Evolutionary conservation across 208 protist genomes (phyloP), one percentile per base, ranked within the genome.

Genomic region (Crithidia brevicula): DNA sequence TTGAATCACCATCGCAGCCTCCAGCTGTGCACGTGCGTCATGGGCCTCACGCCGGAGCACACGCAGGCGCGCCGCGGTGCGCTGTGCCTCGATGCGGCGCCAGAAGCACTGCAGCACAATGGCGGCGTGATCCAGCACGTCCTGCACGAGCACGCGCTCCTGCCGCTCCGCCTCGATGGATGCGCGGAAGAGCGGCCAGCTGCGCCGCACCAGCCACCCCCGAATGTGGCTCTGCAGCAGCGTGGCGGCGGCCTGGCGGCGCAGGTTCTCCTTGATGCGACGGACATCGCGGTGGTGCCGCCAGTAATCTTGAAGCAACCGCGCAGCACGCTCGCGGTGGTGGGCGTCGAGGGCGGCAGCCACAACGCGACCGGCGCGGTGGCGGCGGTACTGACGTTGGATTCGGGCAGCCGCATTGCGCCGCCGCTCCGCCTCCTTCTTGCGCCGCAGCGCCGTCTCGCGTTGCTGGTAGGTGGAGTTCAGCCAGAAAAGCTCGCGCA

Each of bases 401-500:
- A 96, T 92, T 16, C 49, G 62, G 18, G 62, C 36, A 13, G 88
- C 86, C 3, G 87, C 81, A 10, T 57, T 59, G 30, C 73, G 34
- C 13, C 72, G 67, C 40, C 30, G 38, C 22, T 67, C 59, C 16
- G 59, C 38, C 22, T 66, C 69, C 27, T 65, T 28, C 56, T 81
- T 54, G 11, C 80, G 86, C 56, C 77, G 76, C 45, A 68, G 51
- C 20, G 75, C 50, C 49, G 71, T 59, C 50, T 86, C 78, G 33
- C 79, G 66, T 30, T 85, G 72, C 56, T 68, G 47, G 33, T 78
- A 61, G 1, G 82, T 76, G 53, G 80, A 76, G 63, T 89, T 61
- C 27, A 80, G 74, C 91, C 91, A 95, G 81, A 97, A 97, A n/a
- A 97, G 77, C 60, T 93, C 75, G 33, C 77, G 70, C 49, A 95